Evolutionary conservation across 192 early-diverging fungal genomes (phyloP).

Genomic region (Entomortierella chlamydospora): DNA sequence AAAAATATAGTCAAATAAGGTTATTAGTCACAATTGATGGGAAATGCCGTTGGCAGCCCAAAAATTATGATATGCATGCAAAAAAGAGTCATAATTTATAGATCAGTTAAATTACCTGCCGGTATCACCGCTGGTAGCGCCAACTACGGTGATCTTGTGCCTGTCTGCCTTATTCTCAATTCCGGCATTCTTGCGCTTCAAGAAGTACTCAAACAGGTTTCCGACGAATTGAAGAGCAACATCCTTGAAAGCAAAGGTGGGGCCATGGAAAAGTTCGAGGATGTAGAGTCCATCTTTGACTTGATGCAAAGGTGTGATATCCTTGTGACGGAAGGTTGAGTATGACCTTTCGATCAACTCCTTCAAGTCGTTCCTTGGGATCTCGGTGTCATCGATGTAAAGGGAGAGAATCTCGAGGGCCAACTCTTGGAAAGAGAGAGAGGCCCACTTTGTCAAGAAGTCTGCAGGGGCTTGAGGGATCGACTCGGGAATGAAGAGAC

Average conservation of each 20-base stretch:
- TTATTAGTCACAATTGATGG: conserved; percentile 34
- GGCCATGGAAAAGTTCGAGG: conserved; percentile 96
- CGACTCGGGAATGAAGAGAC: conserved; percentile 90
- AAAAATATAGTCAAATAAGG: conserved; percentile 33
- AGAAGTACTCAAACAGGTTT: conserved; percentile 98
- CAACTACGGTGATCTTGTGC: conserved; percentile 87
- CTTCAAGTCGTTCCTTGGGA: conserved; percentile 78
- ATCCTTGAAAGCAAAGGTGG: conserved; percentile 99
- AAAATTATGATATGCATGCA: background rate
- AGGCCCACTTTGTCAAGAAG: conserved; percentile 78
- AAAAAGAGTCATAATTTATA: conserved; percentile 15
- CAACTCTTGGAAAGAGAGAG: conserved; percentile 83
- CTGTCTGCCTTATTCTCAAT: conserved; percentile 60
- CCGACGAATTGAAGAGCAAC: conserved; percentile 97
- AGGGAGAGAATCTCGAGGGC: conserved; percentile 85
- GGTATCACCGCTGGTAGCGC: conserved; percentile 97
- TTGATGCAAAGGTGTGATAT: conserved; percentile 82
- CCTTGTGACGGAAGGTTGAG: conserved; percentile 77
- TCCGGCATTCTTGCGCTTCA: conserved; percentile 75
- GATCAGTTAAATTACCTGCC: conserved; percentile 65
- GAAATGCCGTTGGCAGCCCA: background rate
- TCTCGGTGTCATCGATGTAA: conserved; percentile 84
- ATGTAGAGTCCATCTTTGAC: conserved; percentile 74
- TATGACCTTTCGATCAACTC: conserved; percentile 79
- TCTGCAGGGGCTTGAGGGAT: conserved; percentile 80